phyloP scores from a whole-genome alignment of 1,284 basidiomycete species.

The Earliella scabrosa region DNA sequence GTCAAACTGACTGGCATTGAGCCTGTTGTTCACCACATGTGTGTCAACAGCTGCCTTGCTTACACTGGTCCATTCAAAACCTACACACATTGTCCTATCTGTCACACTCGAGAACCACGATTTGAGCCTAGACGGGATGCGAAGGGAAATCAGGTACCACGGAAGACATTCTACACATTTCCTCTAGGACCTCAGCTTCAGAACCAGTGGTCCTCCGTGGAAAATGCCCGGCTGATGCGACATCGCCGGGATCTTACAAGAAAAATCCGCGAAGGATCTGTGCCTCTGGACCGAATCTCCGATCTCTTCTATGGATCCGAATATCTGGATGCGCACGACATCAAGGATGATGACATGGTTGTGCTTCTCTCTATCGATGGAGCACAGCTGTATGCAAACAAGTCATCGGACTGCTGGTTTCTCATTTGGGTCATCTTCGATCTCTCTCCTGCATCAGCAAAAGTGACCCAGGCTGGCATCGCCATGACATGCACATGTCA shows the following conservation, averaged over 20 bases:
- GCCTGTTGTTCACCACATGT: constrained; percentile 35
- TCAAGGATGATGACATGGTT: constrained; percentile 22
- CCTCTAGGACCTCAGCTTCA: constrained; percentile 33
- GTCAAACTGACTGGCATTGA: constrained; percentile 31
- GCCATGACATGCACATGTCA: no score
- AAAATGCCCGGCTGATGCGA: constrained; percentile 20
- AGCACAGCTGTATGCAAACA: constrained; percentile 33
- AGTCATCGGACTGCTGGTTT: constrained; percentile 33
- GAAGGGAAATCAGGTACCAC: not conserved
- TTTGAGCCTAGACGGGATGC: no score
- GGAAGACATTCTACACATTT: constrained; percentile 19
- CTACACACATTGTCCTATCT: constrained; percentile 23
- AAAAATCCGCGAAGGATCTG: not conserved
- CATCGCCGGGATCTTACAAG: constrained; percentile 17
- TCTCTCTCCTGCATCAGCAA: constrained; percentile 10
- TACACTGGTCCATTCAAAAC: constrained; percentile 35
- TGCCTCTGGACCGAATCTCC: not conserved
- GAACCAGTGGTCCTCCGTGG: constrained; percentile 15
- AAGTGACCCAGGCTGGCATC: no score
- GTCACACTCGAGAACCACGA: no score
- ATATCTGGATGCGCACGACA: constrained; percentile 24
- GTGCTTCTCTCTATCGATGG: constrained; percentile 34
- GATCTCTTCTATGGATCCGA: constrained; percentile 21
- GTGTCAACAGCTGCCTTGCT: constrained; percentile 36
- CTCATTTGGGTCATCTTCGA: constrained; percentile 34